Evolutionary conservation across 1,284 basidiomycete genomes (phyloP), one percentile per base, ranked within the genome.

Genomic region (Apiotrichum domesticum): DNA sequence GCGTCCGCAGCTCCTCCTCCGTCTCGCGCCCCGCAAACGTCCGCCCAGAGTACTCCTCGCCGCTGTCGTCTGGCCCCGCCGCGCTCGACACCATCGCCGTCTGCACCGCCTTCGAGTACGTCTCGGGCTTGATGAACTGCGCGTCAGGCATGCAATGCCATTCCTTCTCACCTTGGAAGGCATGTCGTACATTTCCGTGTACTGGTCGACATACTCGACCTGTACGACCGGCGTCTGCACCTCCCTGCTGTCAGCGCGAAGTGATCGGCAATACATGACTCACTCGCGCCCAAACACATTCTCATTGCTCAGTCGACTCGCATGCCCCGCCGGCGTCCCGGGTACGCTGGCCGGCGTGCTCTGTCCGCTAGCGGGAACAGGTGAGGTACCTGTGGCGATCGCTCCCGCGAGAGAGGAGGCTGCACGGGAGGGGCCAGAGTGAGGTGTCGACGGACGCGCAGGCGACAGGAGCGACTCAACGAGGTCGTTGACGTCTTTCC

Each of bases 91-190:
- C 61, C 39, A 67, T 64, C 35, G 85, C 81, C 0, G 92, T 96
- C 74, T 98, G 94, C 2, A 95, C 87, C 65, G 92, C 87, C 75
- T 95, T 96, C 64, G 93, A 94, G 70, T 96, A 97, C 50, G 88
- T 86, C 68, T 63, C 55, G 34, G 47, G 59, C 51, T 57, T 64
- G 37, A 37, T 32, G 14, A 44, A 54, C 58, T 59, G 41, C 6
- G 21, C 4, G 50, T 55, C 14, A 53, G 54, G 13, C 3, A 13
- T 11, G 10, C 21, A 21, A 21, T 21, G 21, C 3, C 3, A 2
- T 11, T 8, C 5, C 34, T 59, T 21, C 78, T 37, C 52, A 88
- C 90, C 80, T 87, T 89, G 68, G 86, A 84, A 0, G 91, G 90
- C n/a, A 93, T 77, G 67, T 93, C 90, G 66, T 90, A 94, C 10